A percentile compares a stretch with the other conserved stretches of the same genome.
Evolutionary conservation across 2,329 filamentous ascomycete genomes (phyloP).

Genomic region (Hirsutella rhossiliensis): DNA sequence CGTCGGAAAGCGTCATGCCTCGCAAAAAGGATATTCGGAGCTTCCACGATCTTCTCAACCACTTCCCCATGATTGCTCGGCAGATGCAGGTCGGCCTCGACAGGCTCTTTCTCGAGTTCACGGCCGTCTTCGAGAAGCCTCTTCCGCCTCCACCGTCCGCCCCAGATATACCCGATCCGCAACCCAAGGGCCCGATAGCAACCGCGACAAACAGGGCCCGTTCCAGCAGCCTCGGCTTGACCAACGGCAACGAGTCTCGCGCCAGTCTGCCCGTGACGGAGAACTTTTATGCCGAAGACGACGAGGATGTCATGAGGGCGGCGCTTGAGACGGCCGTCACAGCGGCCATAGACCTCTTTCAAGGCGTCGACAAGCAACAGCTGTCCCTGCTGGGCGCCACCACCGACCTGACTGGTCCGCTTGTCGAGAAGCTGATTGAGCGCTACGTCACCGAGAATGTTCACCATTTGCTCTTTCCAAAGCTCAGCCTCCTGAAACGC

Average conservation of each 20-base stretch:
- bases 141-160: slow-evolving; percentile 63
- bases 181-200: slow-evolving; percentile 42
- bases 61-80: slow-evolving; percentile 89
- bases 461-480: slow-evolving; percentile 78
- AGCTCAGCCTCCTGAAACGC: slow-evolving; percentile 64
- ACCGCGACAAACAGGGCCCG: slow-evolving; percentile 42
- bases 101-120: slow-evolving; percentile 81
- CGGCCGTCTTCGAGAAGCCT: slow-evolving; percentile 71
- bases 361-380: slow-evolving; percentile 90
- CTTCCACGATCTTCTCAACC: slow-evolving; percentile 79
- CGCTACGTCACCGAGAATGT: slow-evolving; percentile 89
- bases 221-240: slow-evolving; percentile 33
- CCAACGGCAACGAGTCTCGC: slow-evolving; percentile 17
- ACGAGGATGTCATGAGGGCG: slow-evolving; percentile 81
- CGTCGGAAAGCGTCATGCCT: slow-evolving; percentile 28
- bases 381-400: slow-evolving; percentile 83
- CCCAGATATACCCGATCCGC: slow-evolving; percentile 43
- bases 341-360: slow-evolving; percentile 88
- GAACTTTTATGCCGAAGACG: slow-evolving; percentile 69
- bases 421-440: slow-evolving; percentile 90
- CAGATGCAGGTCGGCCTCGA: slow-evolving; percentile 94
- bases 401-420: slow-evolving; percentile 81
- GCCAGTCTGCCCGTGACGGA: slow-evolving; percentile 39
- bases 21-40: slow-evolving; percentile 83
- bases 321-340: slow-evolving; percentile 88